Percentiles rank a stretch among this genome's conserved stretches.
Conservation (phyloP, 257 asterid genomes). For the Anisodus acutangulus region DNA sequence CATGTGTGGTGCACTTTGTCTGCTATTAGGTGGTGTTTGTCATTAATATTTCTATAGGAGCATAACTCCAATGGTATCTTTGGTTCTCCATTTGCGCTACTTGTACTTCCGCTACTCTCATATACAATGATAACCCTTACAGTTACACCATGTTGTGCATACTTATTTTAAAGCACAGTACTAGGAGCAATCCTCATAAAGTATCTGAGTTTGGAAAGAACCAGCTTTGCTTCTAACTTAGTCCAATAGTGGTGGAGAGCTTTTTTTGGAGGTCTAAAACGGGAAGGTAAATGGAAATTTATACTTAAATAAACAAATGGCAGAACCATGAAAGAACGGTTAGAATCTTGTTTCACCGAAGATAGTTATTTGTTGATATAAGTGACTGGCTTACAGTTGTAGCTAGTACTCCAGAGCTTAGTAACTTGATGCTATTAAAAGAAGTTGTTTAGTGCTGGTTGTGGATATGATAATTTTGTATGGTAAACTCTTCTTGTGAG, state of each 20-base stretch:
- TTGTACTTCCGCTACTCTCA: neutral
- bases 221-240: neutral
- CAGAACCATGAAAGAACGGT: neutral
- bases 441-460: neutral
- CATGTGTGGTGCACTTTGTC: slow-evolving; percentile 5
- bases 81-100: neutral
- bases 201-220: neutral
- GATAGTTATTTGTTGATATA: neutral
- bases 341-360: neutral
- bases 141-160: neutral
- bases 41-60: neutral
- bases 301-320: neutral
- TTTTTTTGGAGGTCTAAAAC: neutral
- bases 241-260: neutral
- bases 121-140: neutral
- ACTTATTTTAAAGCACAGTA: neutral
- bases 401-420: neutral
- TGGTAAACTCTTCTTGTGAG: neutral
- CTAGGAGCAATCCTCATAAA: neutral
- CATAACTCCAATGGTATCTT: neutral
- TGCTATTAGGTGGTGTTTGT: slow-evolving; percentile 10
- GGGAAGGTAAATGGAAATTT: neutral
- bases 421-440: neutral
- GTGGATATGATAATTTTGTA: neutral
- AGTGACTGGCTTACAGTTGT: neutral